Evolutionary conservation across 257 asterid species (phyloP), one percentile per base, ranked within the genome.

Genomic region (Solanum sitiens): DNA sequence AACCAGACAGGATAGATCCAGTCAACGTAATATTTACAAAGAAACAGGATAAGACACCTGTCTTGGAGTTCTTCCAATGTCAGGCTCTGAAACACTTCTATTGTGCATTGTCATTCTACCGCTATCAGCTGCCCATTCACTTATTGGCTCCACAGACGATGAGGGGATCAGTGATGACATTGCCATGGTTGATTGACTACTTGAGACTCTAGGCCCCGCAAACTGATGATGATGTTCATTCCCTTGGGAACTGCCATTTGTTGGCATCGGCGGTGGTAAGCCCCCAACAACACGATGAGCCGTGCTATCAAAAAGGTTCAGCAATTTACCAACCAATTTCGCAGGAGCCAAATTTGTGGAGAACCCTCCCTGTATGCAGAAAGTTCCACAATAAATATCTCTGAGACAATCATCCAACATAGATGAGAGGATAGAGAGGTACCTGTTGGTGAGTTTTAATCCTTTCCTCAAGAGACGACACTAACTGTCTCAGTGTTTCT

Each of bases 81-180:
- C 97, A 23, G 99, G 99, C 92, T 97, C 99, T 39, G 99, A 97
- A 88, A 93, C 94, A 93, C 99, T 97, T 92, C 99, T 90, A 63
- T 92, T 91, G 86, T 97, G 99, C 94, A 90, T 93, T 2, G 90
- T 50, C 94, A 47, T 95, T 91, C 91, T 89, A 89, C 75, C 90
- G 86, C 89, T 86, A 89, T 92, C 93, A 88, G 93, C 85, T 67
- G 95, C 91, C 98, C 94, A 92, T 87, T 93, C 97, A 86, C 89
- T 93, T 56, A 87, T 90, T 82, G 93, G 96, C 90, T 94, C 99
- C 93, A 87, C 83, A 21, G 99, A 67, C 20, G 35, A 32, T n/a
- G 98, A 94, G 90, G 98, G 95, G 83, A 95, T 91, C 88, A 97
- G 92, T 47, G 99, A 95, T 15, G 99, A 95, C 95, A 97, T 97